Conservation (phyloP, 2,329 filamentous ascomycete species). For the Fusarium falciforme region DNA sequence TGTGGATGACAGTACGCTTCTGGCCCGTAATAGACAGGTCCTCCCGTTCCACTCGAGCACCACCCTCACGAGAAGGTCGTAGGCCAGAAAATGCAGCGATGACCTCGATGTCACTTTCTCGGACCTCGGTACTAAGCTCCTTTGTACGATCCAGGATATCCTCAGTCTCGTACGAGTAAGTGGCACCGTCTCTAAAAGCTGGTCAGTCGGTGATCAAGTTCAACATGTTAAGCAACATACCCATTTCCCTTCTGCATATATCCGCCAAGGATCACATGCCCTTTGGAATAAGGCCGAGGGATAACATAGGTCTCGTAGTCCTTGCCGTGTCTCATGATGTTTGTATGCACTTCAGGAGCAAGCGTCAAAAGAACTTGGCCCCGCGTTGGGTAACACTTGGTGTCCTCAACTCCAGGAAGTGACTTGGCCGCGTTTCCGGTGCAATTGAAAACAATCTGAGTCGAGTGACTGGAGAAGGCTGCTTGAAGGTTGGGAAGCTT, state of each 20-base stretch:
- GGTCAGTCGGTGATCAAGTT: not conserved
- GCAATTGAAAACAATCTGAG: constrained; percentile 50
- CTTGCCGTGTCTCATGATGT: constrained; percentile 53
- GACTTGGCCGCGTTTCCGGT: constrained; percentile 50
- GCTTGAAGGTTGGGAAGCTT: constrained; percentile 43
- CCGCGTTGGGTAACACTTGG: constrained; percentile 54
- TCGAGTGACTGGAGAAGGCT: constrained; percentile 42
- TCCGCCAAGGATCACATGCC: constrained; percentile 50
- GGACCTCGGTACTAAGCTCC: constrained; percentile 47
- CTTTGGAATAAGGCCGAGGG: constrained; percentile 51
- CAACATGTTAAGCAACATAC: constrained; percentile 32
- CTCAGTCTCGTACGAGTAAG: constrained; percentile 51
- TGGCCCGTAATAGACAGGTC: constrained; percentile 38
- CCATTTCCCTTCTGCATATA: constrained; percentile 52
- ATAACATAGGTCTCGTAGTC: constrained; percentile 57
- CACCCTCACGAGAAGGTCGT: constrained; percentile 53
- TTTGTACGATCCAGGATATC: constrained; percentile 52
- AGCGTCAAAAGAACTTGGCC: constrained; percentile 53
- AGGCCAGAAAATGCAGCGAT: constrained; percentile 49
- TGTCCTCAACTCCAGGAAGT: constrained; percentile 51
- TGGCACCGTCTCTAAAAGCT: constrained; percentile 45
- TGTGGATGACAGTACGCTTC: constrained; percentile 50
- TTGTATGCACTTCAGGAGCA: constrained; percentile 48
- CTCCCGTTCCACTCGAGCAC: constrained; percentile 58
- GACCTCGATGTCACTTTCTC: constrained; percentile 41